Base-by-base conservation (phyloP, 78 protist species). In the Dictyostelium discoideum region DNA sequence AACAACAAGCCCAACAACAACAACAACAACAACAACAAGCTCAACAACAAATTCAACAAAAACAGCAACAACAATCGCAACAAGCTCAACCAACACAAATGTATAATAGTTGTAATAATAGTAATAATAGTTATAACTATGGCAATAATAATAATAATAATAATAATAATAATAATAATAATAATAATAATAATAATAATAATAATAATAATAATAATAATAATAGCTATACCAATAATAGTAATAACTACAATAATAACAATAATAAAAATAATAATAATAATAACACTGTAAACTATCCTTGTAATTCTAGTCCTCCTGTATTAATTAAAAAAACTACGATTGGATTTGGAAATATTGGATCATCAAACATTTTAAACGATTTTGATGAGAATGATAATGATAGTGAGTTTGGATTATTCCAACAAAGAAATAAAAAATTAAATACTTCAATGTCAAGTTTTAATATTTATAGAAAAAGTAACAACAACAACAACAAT, bases 351-450 rank as follows among this genome's bases (percentile, higher is more conserved):
- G 81, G 81, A 32, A 74, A 74, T 60, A 60, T 60, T 37, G 81
- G 81, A 74, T 74, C 81, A 74, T 26, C 48, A 74, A 74, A 37
- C 42, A 74, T 74, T 37, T 74, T 74, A 74, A 79, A 79, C 48
- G 63, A 46, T 44, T 79, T 32, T 79, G 84, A 79, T 44, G 84
- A 79, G 9, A 37, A 79, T 79, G 84, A 79, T 20, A 79, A 79
- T 46, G 50, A 44, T 44, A 29, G 46, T 37, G 46, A 74, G 4
- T 37, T 26, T 4, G 69, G 69, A 20, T 20, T 37, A 69, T 69
- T 69, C 20, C 77, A 69, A 69, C 77, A n/a, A 69, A 69, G 77
- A 74, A 74, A 74, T 74, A 74, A 74, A 74, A 74, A 18, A 74
- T 22, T 44, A 29, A 44, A 39, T 44, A 40, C 85, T 9, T 79